These are phyloP conservation scores for Tranzscheliella williamsii DNA, from an alignment of 1,284 basidiomycete genomes.

Conservation along the genomic window DNA sequence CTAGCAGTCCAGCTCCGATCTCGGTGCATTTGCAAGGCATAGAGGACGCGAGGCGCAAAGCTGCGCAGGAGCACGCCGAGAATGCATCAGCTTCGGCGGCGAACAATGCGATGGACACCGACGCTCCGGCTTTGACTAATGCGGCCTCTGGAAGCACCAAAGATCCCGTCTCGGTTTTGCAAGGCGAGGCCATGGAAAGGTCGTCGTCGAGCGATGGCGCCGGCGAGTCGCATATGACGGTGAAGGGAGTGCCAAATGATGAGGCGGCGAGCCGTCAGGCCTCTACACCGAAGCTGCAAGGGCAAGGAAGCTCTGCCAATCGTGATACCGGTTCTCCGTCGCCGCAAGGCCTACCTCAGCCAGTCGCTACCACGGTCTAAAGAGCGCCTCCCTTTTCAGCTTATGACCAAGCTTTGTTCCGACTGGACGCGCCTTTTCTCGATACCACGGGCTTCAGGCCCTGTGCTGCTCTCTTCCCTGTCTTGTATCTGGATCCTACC, in stretches of 20 bases:
- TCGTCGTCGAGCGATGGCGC: constrained; percentile 7
- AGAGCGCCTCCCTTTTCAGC: too few species aligned
- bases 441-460: too few species aligned
- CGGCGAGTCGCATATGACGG: constrained; percentile 27
- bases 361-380: constrained; percentile 33
- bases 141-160: constrained; percentile 8
- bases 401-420: too few species aligned
- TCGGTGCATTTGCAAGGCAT: constrained; percentile 22
- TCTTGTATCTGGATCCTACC: too few species aligned
- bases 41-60: constrained; percentile 28
- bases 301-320: constrained; percentile 10
- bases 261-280: constrained; percentile 4
- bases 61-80: constrained; percentile 22
- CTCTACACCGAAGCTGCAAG: constrained; percentile 26
- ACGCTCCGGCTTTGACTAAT: background rate
- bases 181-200: constrained; percentile 14
- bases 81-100: constrained; percentile 1
- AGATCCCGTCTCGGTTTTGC: constrained; percentile 14
- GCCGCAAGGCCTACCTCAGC: constrained; percentile 30
- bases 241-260: constrained; percentile 16
- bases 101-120: background rate
- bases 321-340: constrained; percentile 21
- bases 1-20: constrained; percentile 27
- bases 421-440: too few species aligned
- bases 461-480: too few species aligned